Evolutionary conservation across 768 basidiomycete species (phyloP).

Genomic region (Naganishia friedmannii): DNA sequence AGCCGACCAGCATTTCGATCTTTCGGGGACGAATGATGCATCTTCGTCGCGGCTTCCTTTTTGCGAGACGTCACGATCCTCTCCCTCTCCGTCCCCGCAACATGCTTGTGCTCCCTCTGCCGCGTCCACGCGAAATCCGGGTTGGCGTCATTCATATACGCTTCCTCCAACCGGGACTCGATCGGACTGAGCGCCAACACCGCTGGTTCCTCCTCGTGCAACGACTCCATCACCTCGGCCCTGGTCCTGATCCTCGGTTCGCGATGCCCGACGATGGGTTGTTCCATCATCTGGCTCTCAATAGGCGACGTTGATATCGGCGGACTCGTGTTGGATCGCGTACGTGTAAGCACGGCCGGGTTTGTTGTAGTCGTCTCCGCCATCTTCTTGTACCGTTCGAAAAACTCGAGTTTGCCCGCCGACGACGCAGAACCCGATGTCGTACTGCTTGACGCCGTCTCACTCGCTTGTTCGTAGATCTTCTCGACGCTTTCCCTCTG

Average conservation of each 20-base stretch:
- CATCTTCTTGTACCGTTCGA: slow-evolving; percentile 43
- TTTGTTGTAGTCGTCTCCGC: slow-evolving; percentile 28
- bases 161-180: slow-evolving; percentile 34
- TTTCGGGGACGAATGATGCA: slow-evolving; percentile 22
- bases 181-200: slow-evolving; percentile 8
- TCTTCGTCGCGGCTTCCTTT: no score
- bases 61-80: no score
- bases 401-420: slow-evolving; percentile 36
- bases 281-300: background rate
- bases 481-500: background rate
- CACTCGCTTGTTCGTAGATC: background rate
- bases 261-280: slow-evolving; percentile 17
- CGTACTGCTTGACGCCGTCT: background rate
- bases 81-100: no score
- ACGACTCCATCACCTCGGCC: background rate
- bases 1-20: background rate
- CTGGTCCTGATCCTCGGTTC: slow-evolving; percentile 7
- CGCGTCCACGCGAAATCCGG: slow-evolving; percentile 20
- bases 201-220: slow-evolving; percentile 3
- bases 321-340: slow-evolving; percentile 4
- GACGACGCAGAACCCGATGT: background rate
- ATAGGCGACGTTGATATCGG: background rate
- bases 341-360: slow-evolving; percentile 17
- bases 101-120: slow-evolving; percentile 34
- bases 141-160: slow-evolving; percentile 31